Percentiles rank a stretch among this genome's conserved stretches.
phyloP scores from a whole-genome alignment of 2,329 filamentous ascomycete species.

The Daldinia sp. region DNA sequence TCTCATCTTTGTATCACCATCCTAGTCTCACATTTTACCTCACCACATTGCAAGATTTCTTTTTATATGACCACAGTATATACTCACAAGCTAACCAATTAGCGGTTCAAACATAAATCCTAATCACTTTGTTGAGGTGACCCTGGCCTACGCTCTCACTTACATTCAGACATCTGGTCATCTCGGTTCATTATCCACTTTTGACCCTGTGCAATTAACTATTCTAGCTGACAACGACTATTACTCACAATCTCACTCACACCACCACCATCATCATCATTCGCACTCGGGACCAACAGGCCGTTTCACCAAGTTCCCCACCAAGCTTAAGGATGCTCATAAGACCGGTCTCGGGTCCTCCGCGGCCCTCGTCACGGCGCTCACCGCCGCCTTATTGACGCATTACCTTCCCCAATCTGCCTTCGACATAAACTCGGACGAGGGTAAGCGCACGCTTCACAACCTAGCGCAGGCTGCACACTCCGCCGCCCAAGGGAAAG shows the following conservation, averaged over 20 bases:
- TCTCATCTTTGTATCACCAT: neutral
- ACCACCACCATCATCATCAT: neutral
- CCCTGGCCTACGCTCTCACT: constrained; percentile 84
- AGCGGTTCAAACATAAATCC: constrained; percentile 56
- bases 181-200: constrained; percentile 54
- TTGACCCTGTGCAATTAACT: constrained; percentile 77
- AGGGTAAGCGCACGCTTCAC: constrained; percentile 73
- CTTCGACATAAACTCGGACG: constrained; percentile 65
- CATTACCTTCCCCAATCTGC: constrained; percentile 70
- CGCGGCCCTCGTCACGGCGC: constrained; percentile 88
- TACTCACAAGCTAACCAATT: constrained; percentile 20
- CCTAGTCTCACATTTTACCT: neutral
- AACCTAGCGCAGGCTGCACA: constrained; percentile 94
- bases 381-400: constrained; percentile 79
- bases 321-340: constrained; percentile 79
- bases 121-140: constrained; percentile 93
- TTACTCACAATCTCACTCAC: constrained; percentile 75
- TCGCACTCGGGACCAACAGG: constrained; percentile 26
- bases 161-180: constrained; percentile 68
- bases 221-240: constrained; percentile 97
- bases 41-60: neutral
- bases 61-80: neutral
- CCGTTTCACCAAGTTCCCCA: constrained; percentile 80
- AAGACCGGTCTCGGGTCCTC: constrained; percentile 97
- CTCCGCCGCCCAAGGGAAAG: constrained; percentile 95